Evolutionary conservation across 208 protist species (phyloP).

Genomic region (Crithidia mellificae): DNA sequence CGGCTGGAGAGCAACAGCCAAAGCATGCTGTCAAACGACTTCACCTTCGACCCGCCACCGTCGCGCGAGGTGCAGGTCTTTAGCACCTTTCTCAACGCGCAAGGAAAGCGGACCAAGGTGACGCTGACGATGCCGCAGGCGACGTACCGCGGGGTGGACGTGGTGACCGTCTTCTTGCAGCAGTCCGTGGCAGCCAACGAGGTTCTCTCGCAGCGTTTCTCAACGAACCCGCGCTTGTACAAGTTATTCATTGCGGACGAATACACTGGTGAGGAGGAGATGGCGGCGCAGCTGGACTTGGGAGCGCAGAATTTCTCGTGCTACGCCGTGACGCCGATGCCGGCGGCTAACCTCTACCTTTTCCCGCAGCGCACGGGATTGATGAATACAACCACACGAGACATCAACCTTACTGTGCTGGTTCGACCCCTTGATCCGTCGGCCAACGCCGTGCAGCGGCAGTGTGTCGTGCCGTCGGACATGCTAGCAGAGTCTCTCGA

Average conservation of each 20-base stretch:
- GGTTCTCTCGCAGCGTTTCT: constrained; percentile 56
- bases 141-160: constrained; percentile 71
- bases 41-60: constrained; percentile 16
- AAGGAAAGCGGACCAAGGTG: constrained; percentile 55
- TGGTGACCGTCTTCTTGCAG: constrained; percentile 77
- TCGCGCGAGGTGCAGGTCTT: constrained; percentile 71
- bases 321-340: constrained; percentile 77
- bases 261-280: constrained; percentile 85
- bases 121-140: constrained; percentile 55
- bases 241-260: constrained; percentile 90
- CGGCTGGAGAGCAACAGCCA: constrained; percentile 21
- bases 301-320: constrained; percentile 71
- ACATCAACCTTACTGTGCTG: constrained; percentile 76
- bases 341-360: constrained; percentile 71
- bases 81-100: constrained; percentile 67
- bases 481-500: constrained; percentile 81
- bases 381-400: constrained; percentile 57
- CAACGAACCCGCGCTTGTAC: constrained; percentile 77
- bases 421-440: constrained; percentile 60
- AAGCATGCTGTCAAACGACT: constrained; percentile 23
- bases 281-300: constrained; percentile 75
- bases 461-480: constrained; percentile 74
- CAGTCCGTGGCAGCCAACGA: constrained; percentile 61
- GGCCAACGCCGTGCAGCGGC: constrained; percentile 56
- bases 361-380: constrained; percentile 73